Base-by-base conservation (phyloP, 495 filamentous ascomycete species). In the Thermochaetoides thermophila region DNA sequence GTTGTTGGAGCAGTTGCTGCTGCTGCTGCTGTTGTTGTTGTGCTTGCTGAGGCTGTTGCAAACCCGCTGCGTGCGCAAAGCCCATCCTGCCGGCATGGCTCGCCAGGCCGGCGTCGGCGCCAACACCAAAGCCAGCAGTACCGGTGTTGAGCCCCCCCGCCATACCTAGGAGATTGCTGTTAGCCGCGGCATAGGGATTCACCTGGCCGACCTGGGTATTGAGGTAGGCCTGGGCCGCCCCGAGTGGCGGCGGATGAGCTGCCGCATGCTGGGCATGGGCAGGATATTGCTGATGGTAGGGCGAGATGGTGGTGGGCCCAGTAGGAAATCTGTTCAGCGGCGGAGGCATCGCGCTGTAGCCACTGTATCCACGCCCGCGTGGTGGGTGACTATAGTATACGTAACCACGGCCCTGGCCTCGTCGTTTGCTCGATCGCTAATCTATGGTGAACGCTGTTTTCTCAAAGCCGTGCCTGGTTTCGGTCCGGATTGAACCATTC, bases 1-100 rank as follows among this genome's bases (percentile, higher is more conserved):
- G 34, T 8, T 52, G 49, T 30, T 48, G 49, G 10, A 45, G 34
- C 1, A 33, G 32, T 38, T 50, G 51, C 38, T 46, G 65, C 45
- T 48, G 51, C 19, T 69, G 64, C 36, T 73, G 71, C 45, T 84
- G 81, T 35, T 73, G 71, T 45, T 84, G 80, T 18, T 43, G 40
- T 37, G 44, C 46, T 34, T 44, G 63, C 45, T 46, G 49, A 34
- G 71, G 69, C 39, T 75, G 73, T 48, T 86, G 82, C 43, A 84
- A 64, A 45, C 74, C 67, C 35, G 76, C 81, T 11, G 74, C 82
- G 42, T 83, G 74, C 34, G 78, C 75, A 47, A 92, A 92, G 2
- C 82, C 74, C 68, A 85, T 78, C 49, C 86, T 73, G 23, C 83
- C 84, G 19, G 81, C 84, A 52, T 87, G 81, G 53, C 83, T 86